These are phyloP conservation scores for Cucurbita argyrosperma DNA, from an alignment of 306 rosid genomes.

Conservation along the genomic window DNA sequence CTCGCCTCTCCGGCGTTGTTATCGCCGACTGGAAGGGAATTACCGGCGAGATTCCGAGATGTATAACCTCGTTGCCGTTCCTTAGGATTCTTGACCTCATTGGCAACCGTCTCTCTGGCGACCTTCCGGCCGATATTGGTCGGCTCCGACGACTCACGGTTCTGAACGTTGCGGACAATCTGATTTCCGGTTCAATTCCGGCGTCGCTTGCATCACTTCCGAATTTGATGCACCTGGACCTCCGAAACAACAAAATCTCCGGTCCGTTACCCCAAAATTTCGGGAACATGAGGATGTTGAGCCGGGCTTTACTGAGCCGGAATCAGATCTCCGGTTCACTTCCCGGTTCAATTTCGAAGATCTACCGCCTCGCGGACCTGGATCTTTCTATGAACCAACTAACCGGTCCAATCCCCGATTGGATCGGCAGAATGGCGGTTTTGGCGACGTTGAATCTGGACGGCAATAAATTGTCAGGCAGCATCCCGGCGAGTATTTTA, in stretches of 20 bases:
- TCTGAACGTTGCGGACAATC: conserved; percentile 69
- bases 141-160: conserved; percentile 50
- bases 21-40: conserved; percentile 93
- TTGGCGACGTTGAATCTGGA: conserved; percentile 56
- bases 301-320: conserved; percentile 71
- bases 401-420: conserved; percentile 44
- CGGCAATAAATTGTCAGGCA: conserved; percentile 38
- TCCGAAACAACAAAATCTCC: conserved; percentile 57
- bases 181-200: conserved; percentile 51
- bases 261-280: conserved; percentile 41
- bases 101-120: conserved; percentile 59
- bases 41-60: conserved; percentile 71
- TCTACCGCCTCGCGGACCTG: conserved; percentile 77
- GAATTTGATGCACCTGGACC: conserved; percentile 64
- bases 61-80: conserved; percentile 49
- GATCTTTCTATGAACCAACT: conserved; percentile 62
- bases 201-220: conserved; percentile 31
- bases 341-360: conserved; percentile 34
- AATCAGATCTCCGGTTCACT: conserved; percentile 50
- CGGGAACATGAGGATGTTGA: conserved; percentile 46
- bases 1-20: conserved; percentile 55
- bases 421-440: conserved; percentile 72
- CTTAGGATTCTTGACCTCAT: conserved; percentile 75
- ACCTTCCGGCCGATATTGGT: conserved; percentile 47
- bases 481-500: conserved; percentile 38